A percentile compares a stretch with the other conserved stretches of the same genome.
These are phyloP conservation scores for Pyropia haitanensis DNA, from an alignment of 23 red algal genomes.

Conservation along the genomic window DNA sequence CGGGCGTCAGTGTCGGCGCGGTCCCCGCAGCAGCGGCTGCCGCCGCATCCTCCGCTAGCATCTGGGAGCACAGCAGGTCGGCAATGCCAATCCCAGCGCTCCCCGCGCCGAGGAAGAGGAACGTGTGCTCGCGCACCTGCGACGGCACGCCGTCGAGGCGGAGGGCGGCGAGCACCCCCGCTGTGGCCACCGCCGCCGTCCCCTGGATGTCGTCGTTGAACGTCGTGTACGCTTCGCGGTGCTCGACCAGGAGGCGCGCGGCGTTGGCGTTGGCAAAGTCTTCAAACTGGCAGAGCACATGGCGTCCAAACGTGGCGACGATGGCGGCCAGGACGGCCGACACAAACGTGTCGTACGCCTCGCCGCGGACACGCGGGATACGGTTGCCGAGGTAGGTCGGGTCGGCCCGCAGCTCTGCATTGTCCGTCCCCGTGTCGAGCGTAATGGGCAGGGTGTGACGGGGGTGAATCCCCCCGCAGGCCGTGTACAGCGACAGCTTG, in stretches of 20 bases:
- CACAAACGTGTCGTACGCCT: conserved; percentile 78
- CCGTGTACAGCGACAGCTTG: conserved; percentile 82
- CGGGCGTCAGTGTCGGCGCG: neutral
- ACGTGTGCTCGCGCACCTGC: conserved; percentile 48
- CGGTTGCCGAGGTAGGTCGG: conserved; percentile 65
- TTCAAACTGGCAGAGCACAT: conserved; percentile 86
- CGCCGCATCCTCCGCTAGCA: conserved; percentile 27
- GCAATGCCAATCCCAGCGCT: conserved; percentile 90
- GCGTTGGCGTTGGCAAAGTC: conserved; percentile 92
- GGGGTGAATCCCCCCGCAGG: conserved; percentile 75
- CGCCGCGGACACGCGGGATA: conserved; percentile 44
- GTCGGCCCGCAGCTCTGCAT: conserved; percentile 25
- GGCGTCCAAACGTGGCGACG: conserved; percentile 40
- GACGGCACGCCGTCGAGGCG: conserved; percentile 42
- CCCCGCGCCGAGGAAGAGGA: conserved; percentile 85
- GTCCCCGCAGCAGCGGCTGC: neutral
- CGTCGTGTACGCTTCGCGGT: conserved; percentile 41
- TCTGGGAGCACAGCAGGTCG: conserved; percentile 38
- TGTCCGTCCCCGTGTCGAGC: conserved; percentile 84
- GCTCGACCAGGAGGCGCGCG: conserved; percentile 55
- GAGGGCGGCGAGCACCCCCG: conserved; percentile 73
- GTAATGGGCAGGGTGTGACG: conserved; percentile 57
- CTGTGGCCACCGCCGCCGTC: conserved; percentile 78
- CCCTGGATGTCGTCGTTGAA: conserved; percentile 99
- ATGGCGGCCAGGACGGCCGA: conserved; percentile 59